Percentiles rank a stretch among this genome's conserved stretches.
Evolutionary conservation across 352 stramenopile species (phyloP).

Genomic region (Halophytophthora batemanensis): DNA sequence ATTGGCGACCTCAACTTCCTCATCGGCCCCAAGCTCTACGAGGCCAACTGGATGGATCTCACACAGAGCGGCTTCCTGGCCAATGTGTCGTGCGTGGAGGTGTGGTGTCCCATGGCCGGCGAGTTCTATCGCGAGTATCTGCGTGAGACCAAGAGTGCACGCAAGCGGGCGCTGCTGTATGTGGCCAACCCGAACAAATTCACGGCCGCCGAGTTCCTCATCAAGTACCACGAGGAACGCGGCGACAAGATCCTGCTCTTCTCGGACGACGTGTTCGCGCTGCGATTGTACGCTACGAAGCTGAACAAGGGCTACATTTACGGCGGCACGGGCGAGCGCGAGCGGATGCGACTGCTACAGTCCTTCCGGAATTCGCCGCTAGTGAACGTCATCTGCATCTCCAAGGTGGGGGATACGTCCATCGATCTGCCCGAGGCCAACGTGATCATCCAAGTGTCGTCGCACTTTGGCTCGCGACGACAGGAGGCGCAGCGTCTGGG

Average conservation of each 20-base stretch:
- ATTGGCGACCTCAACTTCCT: slow-evolving; percentile 99
- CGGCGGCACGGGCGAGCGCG: slow-evolving; percentile 93
- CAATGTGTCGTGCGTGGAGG: slow-evolving; percentile 98
- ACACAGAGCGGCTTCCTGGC: slow-evolving; percentile 96
- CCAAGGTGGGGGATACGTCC: slow-evolving; percentile 97
- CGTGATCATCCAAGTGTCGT: slow-evolving; percentile 99
- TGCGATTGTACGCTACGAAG: slow-evolving; percentile 93
- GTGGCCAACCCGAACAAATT: slow-evolving; percentile 99
- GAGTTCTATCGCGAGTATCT: slow-evolving; percentile 96
- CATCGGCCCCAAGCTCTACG: slow-evolving; percentile 96
- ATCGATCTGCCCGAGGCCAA: slow-evolving; percentile 99
- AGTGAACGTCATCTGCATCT: slow-evolving; percentile 91
- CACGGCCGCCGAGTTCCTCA: slow-evolving; percentile 93
- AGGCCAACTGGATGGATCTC: slow-evolving; percentile 99
- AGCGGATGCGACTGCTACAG: slow-evolving; percentile 85
- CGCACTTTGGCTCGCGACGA: slow-evolving; percentile 97
- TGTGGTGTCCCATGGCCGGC: slow-evolving; percentile 98
- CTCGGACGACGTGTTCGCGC: slow-evolving; percentile 97
- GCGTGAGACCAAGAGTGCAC: slow-evolving; percentile 83
- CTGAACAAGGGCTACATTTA: slow-evolving; percentile 95
- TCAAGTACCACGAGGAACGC: slow-evolving; percentile 96
- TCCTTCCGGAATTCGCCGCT: slow-evolving; percentile 82
- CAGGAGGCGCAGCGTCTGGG: slow-evolving; percentile 99
- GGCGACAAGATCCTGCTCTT: slow-evolving; percentile 99
- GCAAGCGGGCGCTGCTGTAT: slow-evolving; percentile 95